These are phyloP conservation scores for Globisporangium nodosum DNA, from an alignment of 352 stramenopile genomes.

Conservation along the genomic window DNA sequence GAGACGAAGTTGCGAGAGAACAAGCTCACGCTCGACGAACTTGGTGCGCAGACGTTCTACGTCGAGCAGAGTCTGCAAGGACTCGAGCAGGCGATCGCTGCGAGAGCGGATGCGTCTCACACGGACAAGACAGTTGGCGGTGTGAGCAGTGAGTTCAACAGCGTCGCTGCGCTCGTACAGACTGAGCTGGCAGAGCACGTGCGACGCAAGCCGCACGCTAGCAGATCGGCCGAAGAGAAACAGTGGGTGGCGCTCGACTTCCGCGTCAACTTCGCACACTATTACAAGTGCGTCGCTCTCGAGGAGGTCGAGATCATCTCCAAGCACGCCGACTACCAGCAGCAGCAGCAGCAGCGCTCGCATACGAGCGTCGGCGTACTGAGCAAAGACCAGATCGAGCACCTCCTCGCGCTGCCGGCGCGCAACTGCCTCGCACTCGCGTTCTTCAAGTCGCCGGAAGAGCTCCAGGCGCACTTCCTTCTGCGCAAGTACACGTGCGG, in stretches of 20 bases:
- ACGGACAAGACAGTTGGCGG: not conserved
- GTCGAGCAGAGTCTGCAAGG: conserved; percentile 28
- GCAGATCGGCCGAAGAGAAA: conserved; percentile 54
- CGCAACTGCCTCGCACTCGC: conserved; percentile 64
- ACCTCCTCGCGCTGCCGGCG: conserved; percentile 45
- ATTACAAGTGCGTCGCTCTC: conserved; percentile 51
- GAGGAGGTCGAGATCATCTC: conserved; percentile 61
- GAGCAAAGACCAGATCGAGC: conserved; percentile 38
- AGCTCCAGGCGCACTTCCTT: conserved; percentile 52
- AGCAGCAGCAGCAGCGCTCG: not conserved
- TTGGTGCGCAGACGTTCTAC: conserved; percentile 25
- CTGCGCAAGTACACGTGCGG: conserved; percentile 68
- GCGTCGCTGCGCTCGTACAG: not conserved
- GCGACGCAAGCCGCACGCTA: conserved; percentile 38
- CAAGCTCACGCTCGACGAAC: conserved; percentile 28
- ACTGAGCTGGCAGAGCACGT: conserved; percentile 27
- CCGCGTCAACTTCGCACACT: conserved; percentile 47
- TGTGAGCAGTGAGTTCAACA: not conserved
- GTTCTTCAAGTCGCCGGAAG: conserved; percentile 55
- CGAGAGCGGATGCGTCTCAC: not conserved
- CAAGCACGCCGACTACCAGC: conserved; percentile 45
- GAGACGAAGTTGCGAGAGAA: conserved; percentile 14
- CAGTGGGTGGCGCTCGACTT: conserved; percentile 68
- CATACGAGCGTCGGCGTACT: conserved; percentile 13
- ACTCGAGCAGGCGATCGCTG: conserved; percentile 22